Evolutionary conservation across 1,139 yeast genomes (phyloP).

Genomic region (Kurtzmaniella quercitrusa): DNA sequence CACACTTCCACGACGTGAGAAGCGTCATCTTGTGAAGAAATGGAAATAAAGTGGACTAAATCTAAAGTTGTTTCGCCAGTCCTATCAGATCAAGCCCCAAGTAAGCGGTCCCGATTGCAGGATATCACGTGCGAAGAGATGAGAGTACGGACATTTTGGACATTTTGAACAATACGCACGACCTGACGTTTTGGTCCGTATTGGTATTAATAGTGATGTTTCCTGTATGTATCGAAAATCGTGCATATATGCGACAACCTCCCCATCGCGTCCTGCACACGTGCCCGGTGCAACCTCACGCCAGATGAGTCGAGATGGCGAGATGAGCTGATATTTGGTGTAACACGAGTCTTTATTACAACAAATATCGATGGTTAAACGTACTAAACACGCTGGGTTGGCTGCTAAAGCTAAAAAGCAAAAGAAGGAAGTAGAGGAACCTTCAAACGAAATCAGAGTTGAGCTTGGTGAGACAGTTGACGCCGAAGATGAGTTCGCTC

Average conservation of each 20-base stretch:
- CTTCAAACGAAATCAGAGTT: conserved; percentile 51
- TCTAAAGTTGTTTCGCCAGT: conserved; percentile 7
- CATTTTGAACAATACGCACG: too few species aligned
- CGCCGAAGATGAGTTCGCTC: conserved; percentile 74
- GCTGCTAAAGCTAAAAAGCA: conserved; percentile 50
- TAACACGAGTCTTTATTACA: neutral
- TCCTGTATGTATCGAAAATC: neutral
- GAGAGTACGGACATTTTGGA: too few species aligned
- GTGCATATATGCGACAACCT: neutral
- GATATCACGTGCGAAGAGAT: conserved; percentile 18
- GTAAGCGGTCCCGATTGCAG: conserved; percentile 12
- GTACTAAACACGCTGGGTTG: conserved; percentile 64
- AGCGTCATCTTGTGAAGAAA: conserved; percentile 26
- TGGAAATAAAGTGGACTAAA: neutral
- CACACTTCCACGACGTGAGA: conserved; percentile 48
- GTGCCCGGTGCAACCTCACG: too few species aligned
- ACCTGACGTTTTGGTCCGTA: too few species aligned
- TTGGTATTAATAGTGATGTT: too few species aligned
- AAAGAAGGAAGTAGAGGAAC: conserved; percentile 27
- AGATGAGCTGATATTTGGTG: neutral
- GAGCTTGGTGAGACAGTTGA: conserved; percentile 69
- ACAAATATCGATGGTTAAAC: conserved; percentile 53
- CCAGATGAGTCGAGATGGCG: too few species aligned
- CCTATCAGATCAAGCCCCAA: neutral
- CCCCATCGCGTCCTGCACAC: too few species aligned